Conservation (phyloP, 768 basidiomycete genomes). For the Mrakia blollopis region DNA sequence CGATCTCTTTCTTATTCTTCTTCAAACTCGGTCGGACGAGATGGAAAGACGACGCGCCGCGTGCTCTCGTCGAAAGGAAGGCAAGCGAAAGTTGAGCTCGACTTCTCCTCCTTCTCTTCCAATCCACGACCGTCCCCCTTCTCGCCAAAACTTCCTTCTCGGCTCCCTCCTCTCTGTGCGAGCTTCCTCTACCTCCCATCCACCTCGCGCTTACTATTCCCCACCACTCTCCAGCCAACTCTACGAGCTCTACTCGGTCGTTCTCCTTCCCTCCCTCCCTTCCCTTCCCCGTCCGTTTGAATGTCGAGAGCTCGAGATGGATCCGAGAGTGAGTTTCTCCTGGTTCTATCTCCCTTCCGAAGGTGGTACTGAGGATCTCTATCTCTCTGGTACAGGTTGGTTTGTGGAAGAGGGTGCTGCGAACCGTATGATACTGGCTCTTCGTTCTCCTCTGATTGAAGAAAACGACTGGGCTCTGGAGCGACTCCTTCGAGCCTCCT, state of each 20-base stretch:
- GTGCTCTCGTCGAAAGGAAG: neutral
- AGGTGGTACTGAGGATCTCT: neutral
- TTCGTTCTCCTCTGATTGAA: constrained; percentile 71
- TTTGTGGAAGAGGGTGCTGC: constrained; percentile 56
- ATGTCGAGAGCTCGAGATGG: constrained; percentile 16
- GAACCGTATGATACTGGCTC: constrained; percentile 86
- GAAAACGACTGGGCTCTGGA: constrained; percentile 89
- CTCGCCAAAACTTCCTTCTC: neutral
- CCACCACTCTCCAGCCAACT: neutral
- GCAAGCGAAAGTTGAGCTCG: neutral
- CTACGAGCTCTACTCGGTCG: neutral
- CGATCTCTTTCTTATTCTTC: neutral
- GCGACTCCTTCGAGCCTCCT: constrained; percentile 71
- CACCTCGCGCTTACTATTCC: neutral
- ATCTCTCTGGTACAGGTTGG: neutral
- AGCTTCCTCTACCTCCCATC: too few species aligned
- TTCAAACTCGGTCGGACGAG: neutral
- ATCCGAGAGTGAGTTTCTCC: neutral
- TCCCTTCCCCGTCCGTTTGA: neutral
- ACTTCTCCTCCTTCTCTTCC: neutral
- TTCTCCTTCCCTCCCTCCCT: neutral
- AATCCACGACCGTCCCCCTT: neutral
- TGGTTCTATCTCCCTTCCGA: neutral
- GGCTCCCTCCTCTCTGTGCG: neutral
- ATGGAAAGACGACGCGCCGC: neutral